Evolutionary conservation across 148 eudicot species (phyloP).

Genomic region (Agrostemma githago): DNA sequence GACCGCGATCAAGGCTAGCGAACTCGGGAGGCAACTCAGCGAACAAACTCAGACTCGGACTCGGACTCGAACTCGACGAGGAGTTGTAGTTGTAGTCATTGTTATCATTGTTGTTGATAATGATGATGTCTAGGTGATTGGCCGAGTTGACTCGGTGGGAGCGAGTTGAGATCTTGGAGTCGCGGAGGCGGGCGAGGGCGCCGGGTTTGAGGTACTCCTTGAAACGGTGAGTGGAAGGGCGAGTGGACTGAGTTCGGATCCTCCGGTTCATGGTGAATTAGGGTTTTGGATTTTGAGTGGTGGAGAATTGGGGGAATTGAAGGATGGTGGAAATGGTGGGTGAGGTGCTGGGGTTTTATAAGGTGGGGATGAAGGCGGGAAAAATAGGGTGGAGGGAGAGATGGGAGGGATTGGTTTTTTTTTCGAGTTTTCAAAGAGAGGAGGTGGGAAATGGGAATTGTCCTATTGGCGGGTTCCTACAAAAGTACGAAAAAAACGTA

Average conservation of each 20-base stretch:
- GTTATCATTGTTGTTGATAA: too few species aligned
- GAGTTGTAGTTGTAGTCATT: too few species aligned
- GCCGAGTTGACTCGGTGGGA: background rate
- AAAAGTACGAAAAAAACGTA: too few species aligned
- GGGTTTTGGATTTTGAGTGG: background rate
- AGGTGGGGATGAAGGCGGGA: background rate
- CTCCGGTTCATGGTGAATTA: constrained; percentile 16
- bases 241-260: constrained; percentile 6
- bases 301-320: background rate
- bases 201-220: constrained; percentile 39
- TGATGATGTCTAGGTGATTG: too few species aligned
- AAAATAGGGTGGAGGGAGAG: background rate
- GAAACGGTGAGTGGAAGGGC: background rate
- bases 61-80: background rate
- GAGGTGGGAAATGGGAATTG: background rate
- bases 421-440: background rate
- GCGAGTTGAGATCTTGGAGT: constrained; percentile 31
- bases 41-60: background rate
- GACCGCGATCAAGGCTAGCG: constrained; percentile 19
- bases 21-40: constrained; percentile 19
- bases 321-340: background rate
- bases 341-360: background rate
- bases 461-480: too few species aligned
- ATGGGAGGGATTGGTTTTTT: background rate
- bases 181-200: constrained; percentile 29